Evolutionary conservation across 2,329 filamentous ascomycete genomes (phyloP).

Genomic region (Ophidiomyces ophidiicola): DNA sequence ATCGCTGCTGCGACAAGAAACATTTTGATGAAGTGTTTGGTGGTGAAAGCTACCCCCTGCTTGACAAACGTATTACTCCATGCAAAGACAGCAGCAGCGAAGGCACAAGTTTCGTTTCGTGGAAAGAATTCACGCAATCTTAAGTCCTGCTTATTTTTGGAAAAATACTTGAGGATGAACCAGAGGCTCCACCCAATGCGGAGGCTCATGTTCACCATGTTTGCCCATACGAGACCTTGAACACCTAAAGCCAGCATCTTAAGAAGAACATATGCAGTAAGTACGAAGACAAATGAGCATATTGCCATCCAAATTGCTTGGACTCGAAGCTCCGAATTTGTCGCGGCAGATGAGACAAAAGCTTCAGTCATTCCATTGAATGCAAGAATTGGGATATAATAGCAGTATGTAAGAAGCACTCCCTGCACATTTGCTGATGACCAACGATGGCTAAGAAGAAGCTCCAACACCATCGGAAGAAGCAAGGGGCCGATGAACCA

Average conservation of each 20-base stretch:
- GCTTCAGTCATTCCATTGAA: conserved; percentile 86
- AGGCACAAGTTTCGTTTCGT: conserved; percentile 32
- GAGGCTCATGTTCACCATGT: conserved; percentile 78
- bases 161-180: conserved; percentile 60
- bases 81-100: conserved; percentile 37
- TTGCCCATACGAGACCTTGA: conserved; percentile 69
- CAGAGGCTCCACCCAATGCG: conserved; percentile 66
- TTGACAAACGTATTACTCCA: conserved; percentile 32
- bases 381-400: conserved; percentile 85
- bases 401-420: conserved; percentile 70
- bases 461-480: conserved; percentile 57
- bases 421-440: conserved; percentile 56
- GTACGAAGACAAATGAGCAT: conserved; percentile 66
- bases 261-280: conserved; percentile 63
- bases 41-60: conserved; percentile 13
- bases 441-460: conserved; percentile 72
- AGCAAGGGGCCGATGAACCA: conserved; percentile 61
- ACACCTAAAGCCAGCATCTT: conserved; percentile 59
- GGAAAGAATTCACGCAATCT: conserved; percentile 36
- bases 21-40: conserved; percentile 34
- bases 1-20: conserved; percentile 42
- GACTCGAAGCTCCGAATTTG: conserved; percentile 56
- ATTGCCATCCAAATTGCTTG: conserved; percentile 76
- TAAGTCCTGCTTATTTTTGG: conserved; percentile 34
- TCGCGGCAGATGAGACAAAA: conserved; percentile 80